Evolutionary conservation across 768 basidiomycete genomes (phyloP), one percentile per base, ranked within the genome.

Genomic region (Ramaria sp.): DNA sequence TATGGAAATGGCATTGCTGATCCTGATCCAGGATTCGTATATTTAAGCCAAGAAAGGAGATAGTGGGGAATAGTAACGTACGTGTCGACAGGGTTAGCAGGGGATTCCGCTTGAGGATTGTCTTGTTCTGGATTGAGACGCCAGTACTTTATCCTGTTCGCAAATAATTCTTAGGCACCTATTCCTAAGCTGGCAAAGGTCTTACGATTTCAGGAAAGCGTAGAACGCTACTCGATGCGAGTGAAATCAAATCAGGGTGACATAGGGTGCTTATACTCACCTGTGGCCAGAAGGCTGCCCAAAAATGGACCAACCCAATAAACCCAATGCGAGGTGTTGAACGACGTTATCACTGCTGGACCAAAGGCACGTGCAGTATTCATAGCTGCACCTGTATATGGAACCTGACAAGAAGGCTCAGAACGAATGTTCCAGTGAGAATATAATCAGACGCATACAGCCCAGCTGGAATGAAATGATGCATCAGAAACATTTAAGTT

Each of bases 291-390:
- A 10, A 88, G 65, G 5, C 82, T 75, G 31, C 87, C 86, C 20
- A 88, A 71, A 54, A 77, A 77, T 0, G 85, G 85, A 39, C 87
- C 86, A 9, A 86, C 68, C 84, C 84, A 85, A 63, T 84, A 84
- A 59, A 85, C 74, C 84, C 83, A 86, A 41, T 86, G 85, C 5
- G 70, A 58, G 20, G 66, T 59, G 48, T 75, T 72, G 63, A 86
- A 86, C 19, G 80, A 78, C n/a, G 78, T 75, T 38, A 86, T 72
- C 2, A 79, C 82, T 4, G 86, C 82, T 1, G 86, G 84, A 2
- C 84, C 85, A 65, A 86, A 86, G 0, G 85, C 66, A 54, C 84
- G 76, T 12, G 84, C 84, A 5, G 82, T 78, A 62, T 87, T 87
- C 78, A 84, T 82, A 19, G 73, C 73, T 4, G 80, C 83, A 6